Evolutionary conservation across 2,329 filamentous ascomycete genomes (phyloP).

Genomic region (Botrytis tulipae): DNA sequence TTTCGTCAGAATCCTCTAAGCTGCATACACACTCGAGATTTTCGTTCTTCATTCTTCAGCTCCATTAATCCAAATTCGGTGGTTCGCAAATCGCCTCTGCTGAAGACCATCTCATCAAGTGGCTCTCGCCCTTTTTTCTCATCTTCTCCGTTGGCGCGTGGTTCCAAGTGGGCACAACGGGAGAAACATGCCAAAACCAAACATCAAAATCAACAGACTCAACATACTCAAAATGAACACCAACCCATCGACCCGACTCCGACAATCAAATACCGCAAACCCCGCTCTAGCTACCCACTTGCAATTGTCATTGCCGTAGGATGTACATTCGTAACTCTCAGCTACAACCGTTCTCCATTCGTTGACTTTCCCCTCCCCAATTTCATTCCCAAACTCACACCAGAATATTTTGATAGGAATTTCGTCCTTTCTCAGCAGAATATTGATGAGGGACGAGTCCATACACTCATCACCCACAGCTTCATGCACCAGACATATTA

Average conservation of each 20-base stretch:
- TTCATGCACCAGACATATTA: constrained; percentile 2
- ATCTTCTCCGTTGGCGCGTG: background rate
- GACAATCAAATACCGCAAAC: background rate
- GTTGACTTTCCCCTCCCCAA: background rate
- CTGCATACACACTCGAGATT: background rate
- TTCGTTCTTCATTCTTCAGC: background rate
- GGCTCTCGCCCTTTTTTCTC: constrained; percentile 11
- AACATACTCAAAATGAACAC: background rate
- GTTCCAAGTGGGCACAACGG: background rate
- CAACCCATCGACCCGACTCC: background rate
- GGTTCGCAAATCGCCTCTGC: background rate
- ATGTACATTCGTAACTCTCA: constrained; percentile 11
- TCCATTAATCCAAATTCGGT: background rate
- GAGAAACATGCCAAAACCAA: background rate
- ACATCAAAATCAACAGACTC: background rate
- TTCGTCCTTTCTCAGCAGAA: constrained; percentile 10
- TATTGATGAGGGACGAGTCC: constrained; percentile 7
- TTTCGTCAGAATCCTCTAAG: background rate
- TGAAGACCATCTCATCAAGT: background rate
- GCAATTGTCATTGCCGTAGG: constrained; percentile 1
- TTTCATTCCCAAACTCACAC: background rate
- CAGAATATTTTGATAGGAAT: background rate
- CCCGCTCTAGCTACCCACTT: constrained; percentile 14
- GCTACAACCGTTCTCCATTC: constrained; percentile 15
- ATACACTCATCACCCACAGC: constrained; percentile 7